Evolutionary conservation across 2,329 filamentous ascomycete species (phyloP).

Genomic region (Paecilomyces niveus): DNA sequence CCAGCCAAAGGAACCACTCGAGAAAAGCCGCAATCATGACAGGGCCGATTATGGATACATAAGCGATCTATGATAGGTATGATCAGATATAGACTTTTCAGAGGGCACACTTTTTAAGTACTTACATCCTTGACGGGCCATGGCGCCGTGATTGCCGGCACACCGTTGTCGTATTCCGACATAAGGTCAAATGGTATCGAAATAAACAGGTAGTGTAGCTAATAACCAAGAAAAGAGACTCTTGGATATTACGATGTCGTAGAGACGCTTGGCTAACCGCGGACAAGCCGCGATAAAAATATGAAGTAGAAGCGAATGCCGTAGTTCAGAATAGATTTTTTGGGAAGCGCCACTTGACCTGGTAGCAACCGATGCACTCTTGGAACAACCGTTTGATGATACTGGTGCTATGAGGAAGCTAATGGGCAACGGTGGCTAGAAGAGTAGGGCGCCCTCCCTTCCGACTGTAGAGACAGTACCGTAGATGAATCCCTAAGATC

Average conservation of each 20-base stretch:
- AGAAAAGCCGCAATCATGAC: constrained; percentile 79
- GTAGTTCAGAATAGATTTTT: background rate
- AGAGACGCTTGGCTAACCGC: background rate
- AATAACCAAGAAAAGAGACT: no score
- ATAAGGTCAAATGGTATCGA: background rate
- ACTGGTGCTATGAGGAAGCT: background rate
- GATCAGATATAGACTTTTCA: constrained; percentile 9
- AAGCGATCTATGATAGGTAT: constrained; percentile 60
- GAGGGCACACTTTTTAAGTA: constrained; percentile 3
- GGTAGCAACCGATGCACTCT: background rate
- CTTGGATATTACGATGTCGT: background rate
- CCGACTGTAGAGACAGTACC: background rate
- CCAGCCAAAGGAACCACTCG: constrained; percentile 92
- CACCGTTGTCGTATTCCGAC: constrained; percentile 6
- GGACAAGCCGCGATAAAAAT: background rate
- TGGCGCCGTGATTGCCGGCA: constrained; percentile 13
- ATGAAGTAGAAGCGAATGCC: background rate
- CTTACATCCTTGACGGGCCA: constrained; percentile 35
- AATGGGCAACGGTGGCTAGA: background rate
- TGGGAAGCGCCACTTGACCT: background rate
- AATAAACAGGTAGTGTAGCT: background rate
- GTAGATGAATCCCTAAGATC: background rate
- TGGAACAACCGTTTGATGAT: background rate
- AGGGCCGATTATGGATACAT: constrained; percentile 70
- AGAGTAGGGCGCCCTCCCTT: background rate